Evolutionary conservation across 2,329 filamentous ascomycete species (phyloP), one percentile per base, ranked within the genome.

Genomic region (Hypomyces rosellus): DNA sequence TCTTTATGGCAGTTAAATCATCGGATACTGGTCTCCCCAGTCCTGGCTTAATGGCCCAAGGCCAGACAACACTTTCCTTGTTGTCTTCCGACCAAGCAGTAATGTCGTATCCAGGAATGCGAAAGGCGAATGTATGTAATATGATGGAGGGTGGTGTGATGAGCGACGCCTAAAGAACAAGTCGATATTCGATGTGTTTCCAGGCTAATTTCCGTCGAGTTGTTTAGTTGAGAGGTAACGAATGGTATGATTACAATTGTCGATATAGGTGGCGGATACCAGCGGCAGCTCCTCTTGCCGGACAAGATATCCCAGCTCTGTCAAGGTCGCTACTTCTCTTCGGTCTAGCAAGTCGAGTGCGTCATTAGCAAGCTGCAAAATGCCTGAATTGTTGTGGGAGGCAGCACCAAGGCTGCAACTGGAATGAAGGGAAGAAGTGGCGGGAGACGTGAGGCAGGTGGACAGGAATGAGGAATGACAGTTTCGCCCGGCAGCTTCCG

Each of bases 1-100:
- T 54, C 53, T 41, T 55, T 46, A 48, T 55, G 48, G 51, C 53
- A 45, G 55, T 56, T 56, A 51, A 61, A 60, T 64, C 65, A 66
- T 67, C 47, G 58, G 61, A 56, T 55, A 50, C 52, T 46, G 52
- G 53, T 45, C 51, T 49, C 40, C 16, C 40, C 25, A n/a, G 43
- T 16, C 34, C 34, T 42, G 47, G 22, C 34, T 41, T 16, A 48
- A 38, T 33, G 39, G 36, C 41, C 36, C 36, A 30, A 30, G 25
- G 25, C 25, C 25, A 30, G 25, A 30, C 25, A 11, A 30, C 6
- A 30, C 25, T 7, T 30, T 11, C 25, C 25, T 30, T 30, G 25
- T 30, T 30, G 25, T 11, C 25, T 30, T 30, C 25, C 25, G 8
- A 30, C 25, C 25, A 30, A 30, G 25, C 25, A 30, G 25, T 6